phyloP scores from a whole-genome alignment of 305 asterid species.

The Fraxinus baroniana region DNA sequence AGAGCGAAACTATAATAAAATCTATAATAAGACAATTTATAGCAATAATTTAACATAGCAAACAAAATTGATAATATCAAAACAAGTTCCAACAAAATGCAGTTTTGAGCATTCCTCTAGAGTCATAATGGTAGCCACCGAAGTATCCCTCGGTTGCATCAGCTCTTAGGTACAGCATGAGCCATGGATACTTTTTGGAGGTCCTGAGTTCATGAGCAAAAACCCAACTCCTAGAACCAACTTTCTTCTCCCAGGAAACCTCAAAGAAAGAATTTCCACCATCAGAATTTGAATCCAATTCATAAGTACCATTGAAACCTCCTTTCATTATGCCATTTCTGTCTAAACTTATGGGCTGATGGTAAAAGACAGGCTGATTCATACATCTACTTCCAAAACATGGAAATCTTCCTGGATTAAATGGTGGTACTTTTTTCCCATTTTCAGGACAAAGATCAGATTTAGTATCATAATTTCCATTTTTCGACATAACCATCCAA shows the following conservation, averaged over 20 bases:
- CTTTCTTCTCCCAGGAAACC: constrained; percentile 57
- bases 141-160: constrained; percentile 74
- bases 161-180: constrained; percentile 69
- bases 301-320: constrained; percentile 52
- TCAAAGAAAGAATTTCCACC: constrained; percentile 40
- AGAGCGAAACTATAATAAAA: too few relatives aligned
- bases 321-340: constrained; percentile 43
- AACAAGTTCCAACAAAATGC: background rate
- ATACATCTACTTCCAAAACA: constrained; percentile 73
- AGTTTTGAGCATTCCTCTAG: too few relatives aligned
- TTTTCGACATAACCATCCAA: constrained; percentile 78
- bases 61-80: background rate
- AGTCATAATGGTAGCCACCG: constrained; percentile 56
- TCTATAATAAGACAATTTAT: constrained; percentile 14
- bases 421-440: constrained; percentile 56
- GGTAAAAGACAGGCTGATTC: constrained; percentile 62
- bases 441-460: constrained; percentile 61
- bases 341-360: constrained; percentile 41
- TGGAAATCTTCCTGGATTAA: constrained; percentile 54
- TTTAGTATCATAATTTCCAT: constrained; percentile 53
- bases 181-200: constrained; percentile 60
- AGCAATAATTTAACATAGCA: background rate
- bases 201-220: constrained; percentile 58
- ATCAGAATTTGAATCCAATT: constrained; percentile 13
- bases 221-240: constrained; percentile 56